Conservation (phyloP, 2,329 filamentous ascomycete genomes). For the Talaromyces amestolkiae region DNA sequence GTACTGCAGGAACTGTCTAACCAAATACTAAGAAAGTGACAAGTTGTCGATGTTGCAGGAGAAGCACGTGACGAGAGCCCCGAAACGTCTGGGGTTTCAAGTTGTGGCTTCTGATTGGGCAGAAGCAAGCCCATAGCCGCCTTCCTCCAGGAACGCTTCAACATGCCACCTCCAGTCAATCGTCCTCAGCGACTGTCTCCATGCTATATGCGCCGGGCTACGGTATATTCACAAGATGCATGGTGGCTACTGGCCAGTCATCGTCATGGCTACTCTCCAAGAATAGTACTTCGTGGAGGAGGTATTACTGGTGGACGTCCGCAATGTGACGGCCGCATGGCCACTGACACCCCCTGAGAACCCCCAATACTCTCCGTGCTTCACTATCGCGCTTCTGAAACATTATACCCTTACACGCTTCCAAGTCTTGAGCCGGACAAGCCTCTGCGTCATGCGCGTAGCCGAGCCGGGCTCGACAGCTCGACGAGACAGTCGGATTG, state of each 20-base stretch:
- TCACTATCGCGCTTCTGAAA: constrained; percentile 18
- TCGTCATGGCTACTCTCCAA: not conserved
- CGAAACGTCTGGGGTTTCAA: constrained; percentile 4
- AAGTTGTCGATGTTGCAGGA: not conserved
- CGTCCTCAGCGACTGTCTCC: not conserved
- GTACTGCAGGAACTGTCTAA: not conserved
- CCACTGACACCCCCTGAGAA: constrained; percentile 5
- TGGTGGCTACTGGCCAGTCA: not conserved
- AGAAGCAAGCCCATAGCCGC: constrained; percentile 9
- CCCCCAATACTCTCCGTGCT: constrained; percentile 8
- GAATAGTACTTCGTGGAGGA: not conserved
- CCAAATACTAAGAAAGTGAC: not conserved
- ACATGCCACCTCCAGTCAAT: constrained; percentile 3
- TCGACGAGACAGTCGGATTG: not conserved
- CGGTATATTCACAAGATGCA: not conserved
- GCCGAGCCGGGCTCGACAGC: not conserved
- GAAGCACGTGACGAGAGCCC: not conserved
- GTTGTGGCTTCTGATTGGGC: constrained; percentile 11
- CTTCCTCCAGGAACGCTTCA: not conserved
- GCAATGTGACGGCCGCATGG: constrained; percentile 1
- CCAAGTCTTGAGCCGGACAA: not conserved
- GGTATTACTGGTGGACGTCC: not conserved
- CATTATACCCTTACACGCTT: not conserved
- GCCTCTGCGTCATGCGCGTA: not conserved
- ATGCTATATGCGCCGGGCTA: not conserved